A percentile compares a stretch with the other conserved stretches of the same genome.
phyloP scores from a whole-genome alignment of 2,329 filamentous ascomycete species.

The Pseudogymnoascus sp. region DNA sequence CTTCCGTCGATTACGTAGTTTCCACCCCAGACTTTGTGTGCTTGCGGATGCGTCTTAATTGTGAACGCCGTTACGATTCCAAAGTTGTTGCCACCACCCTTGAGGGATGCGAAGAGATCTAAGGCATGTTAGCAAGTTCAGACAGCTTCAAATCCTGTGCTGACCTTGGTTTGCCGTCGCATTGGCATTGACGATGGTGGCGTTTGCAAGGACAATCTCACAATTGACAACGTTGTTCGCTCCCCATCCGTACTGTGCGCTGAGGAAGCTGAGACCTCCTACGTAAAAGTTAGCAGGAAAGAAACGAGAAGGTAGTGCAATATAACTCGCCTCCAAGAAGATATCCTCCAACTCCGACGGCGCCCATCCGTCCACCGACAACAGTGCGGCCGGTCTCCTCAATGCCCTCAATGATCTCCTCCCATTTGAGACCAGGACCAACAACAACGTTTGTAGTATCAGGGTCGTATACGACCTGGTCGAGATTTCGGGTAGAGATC shows the following conservation, averaged over 20 bases:
- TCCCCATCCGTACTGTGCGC: slow-evolving; percentile 36
- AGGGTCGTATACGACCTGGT: slow-evolving; percentile 29
- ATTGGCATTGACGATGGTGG: slow-evolving; percentile 19
- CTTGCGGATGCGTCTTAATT: slow-evolving; percentile 22
- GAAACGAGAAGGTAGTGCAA: neutral
- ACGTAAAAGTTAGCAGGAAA: slow-evolving; percentile 1
- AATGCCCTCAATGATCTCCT: slow-evolving; percentile 27
- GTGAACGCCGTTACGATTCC: slow-evolving; percentile 27
- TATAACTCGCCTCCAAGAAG: slow-evolving; percentile 25
- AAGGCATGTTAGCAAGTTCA: neutral
- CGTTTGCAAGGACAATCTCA: slow-evolving; percentile 29
- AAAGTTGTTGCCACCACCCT: slow-evolving; percentile 22
- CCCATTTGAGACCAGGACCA: slow-evolving; percentile 30
- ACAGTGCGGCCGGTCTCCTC: slow-evolving; percentile 24
- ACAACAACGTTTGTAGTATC: slow-evolving; percentile 32
- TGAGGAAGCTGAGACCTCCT: slow-evolving; percentile 15
- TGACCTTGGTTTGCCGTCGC: slow-evolving; percentile 10
- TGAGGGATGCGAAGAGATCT: slow-evolving; percentile 21
- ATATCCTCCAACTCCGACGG: slow-evolving; percentile 38
- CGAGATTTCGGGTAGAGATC: slow-evolving; percentile 33
- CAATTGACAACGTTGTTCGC: slow-evolving; percentile 38
- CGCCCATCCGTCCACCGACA: slow-evolving; percentile 38
- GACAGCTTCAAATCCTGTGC: neutral
- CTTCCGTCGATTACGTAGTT: slow-evolving; percentile 24
- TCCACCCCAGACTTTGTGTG: slow-evolving; percentile 28